Percentiles rank a stretch among this genome's conserved stretches.
These are phyloP conservation scores for Colletotrichum scovillei DNA, from an alignment of 2,329 filamentous ascomycete species.

Conservation along the genomic window DNA sequence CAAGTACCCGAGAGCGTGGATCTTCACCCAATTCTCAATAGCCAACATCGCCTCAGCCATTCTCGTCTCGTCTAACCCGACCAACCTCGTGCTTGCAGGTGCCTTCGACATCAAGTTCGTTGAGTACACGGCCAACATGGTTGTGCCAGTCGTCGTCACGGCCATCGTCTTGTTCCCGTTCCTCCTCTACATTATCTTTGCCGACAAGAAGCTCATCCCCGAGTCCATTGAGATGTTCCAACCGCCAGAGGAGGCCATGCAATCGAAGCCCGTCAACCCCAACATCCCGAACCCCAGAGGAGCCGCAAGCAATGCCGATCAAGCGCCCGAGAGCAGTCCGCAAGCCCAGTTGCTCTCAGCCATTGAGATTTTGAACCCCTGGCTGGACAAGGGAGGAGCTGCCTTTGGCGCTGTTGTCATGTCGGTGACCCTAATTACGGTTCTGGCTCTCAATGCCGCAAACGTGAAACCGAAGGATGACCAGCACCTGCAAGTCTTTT, in stretches of 20 bases:
- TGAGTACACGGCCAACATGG: constrained; percentile 81
- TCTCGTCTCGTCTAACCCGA: constrained; percentile 82
- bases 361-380: constrained; percentile 78
- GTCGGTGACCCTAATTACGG: constrained; percentile 72
- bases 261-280: constrained; percentile 73
- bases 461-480: constrained; percentile 59
- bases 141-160: constrained; percentile 77
- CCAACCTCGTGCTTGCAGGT: constrained; percentile 79
- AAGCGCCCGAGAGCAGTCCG: constrained; percentile 44
- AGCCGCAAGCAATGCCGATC: constrained; percentile 63
- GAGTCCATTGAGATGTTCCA: constrained; percentile 75
- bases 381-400: constrained; percentile 74
- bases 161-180: constrained; percentile 77
- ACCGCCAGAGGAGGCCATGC: constrained; percentile 67
- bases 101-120: constrained; percentile 80
- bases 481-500: constrained; percentile 65
- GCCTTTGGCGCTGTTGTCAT: constrained; percentile 74
- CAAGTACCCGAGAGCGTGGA: constrained; percentile 76
- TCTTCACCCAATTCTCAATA: constrained; percentile 76
- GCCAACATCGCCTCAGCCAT: constrained; percentile 82
- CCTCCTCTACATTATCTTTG: constrained; percentile 76
- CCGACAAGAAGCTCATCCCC: constrained; percentile 72
- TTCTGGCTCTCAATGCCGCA: constrained; percentile 74
- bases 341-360: background rate
- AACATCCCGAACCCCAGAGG: constrained; percentile 76